Evolutionary conservation across 2,329 filamentous ascomycete genomes (phyloP).

Genomic region (Pseudogymnoascus verrucosus): DNA sequence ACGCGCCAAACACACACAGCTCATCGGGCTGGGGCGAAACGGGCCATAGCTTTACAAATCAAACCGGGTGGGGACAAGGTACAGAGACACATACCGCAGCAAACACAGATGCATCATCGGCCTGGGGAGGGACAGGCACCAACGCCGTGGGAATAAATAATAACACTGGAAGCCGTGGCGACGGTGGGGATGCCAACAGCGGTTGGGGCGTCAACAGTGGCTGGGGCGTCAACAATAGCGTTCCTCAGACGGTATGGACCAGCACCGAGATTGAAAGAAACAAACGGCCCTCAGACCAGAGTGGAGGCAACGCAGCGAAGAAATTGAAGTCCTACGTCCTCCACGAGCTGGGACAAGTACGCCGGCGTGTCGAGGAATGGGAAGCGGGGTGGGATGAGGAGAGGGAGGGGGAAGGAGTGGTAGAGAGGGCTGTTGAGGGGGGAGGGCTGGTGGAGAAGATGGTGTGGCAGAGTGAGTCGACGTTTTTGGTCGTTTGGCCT

Average conservation of each 20-base stretch:
- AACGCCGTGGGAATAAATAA: not conserved
- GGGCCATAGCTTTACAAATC: not conserved
- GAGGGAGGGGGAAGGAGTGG: not conserved
- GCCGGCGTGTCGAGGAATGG: not conserved
- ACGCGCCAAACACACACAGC: not conserved
- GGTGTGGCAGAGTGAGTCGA: not conserved
- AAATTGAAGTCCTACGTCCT: not conserved
- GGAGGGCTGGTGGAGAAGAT: not conserved
- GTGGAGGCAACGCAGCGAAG: not conserved
- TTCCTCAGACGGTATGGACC: not conserved
- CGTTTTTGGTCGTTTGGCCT: not conserved
- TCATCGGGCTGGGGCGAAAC: not conserved
- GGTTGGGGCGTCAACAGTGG: not conserved
- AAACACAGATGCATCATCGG: not conserved
- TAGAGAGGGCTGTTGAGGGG: not conserved
- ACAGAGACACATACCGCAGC: not conserved
- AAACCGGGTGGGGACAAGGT: not conserved
- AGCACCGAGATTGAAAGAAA: not conserved
- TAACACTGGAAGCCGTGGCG: not conserved
- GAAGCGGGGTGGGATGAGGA: not conserved
- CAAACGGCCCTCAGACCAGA: not conserved
- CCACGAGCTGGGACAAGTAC: not conserved
- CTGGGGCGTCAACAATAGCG: not conserved
- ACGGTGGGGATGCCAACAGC: not conserved
- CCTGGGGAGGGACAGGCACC: not conserved